A percentile compares a stretch with the other conserved stretches of the same genome.
Evolutionary conservation across 225 moss, liverwort and hornwort species (phyloP).

Genomic region (Marchantia paleacea): DNA sequence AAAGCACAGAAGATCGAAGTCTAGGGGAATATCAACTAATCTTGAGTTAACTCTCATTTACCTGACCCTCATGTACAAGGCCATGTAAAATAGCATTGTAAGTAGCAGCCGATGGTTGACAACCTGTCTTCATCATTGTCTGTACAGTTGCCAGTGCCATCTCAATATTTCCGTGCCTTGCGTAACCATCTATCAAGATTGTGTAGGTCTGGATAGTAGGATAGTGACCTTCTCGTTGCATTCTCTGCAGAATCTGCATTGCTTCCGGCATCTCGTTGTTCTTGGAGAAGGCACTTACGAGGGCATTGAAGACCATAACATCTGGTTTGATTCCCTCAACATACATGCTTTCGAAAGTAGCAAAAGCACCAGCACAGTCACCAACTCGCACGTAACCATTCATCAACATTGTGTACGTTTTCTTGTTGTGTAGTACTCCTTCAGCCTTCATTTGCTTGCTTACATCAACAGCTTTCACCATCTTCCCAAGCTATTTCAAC

Average conservation of each 20-base stretch:
- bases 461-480: constrained; percentile 59
- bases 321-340: constrained; percentile 66
- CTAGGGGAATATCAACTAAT: neutral
- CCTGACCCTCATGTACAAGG: constrained; percentile 64
- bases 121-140: constrained; percentile 70
- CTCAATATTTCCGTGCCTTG: constrained; percentile 57
- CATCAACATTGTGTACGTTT: constrained; percentile 73
- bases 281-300: constrained; percentile 67
- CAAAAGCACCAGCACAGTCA: constrained; percentile 59
- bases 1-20: neutral
- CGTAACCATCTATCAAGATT: constrained; percentile 61
- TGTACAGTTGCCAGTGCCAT: constrained; percentile 63
- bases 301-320: constrained; percentile 63
- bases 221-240: constrained; percentile 47
- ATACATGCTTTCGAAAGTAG: constrained; percentile 67
- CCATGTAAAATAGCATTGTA: constrained; percentile 75
- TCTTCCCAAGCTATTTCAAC: constrained; percentile 59
- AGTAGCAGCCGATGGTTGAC: constrained; percentile 63
- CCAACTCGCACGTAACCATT: constrained; percentile 72
- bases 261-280: constrained; percentile 60
- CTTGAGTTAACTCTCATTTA: constrained; percentile 23
- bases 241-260: constrained; percentile 51
- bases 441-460: constrained; percentile 56
- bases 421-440: constrained; percentile 61
- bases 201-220: constrained; percentile 69